Conservation (phyloP, 2,329 filamentous ascomycete genomes). For the Zymoseptoria tritici region DNA sequence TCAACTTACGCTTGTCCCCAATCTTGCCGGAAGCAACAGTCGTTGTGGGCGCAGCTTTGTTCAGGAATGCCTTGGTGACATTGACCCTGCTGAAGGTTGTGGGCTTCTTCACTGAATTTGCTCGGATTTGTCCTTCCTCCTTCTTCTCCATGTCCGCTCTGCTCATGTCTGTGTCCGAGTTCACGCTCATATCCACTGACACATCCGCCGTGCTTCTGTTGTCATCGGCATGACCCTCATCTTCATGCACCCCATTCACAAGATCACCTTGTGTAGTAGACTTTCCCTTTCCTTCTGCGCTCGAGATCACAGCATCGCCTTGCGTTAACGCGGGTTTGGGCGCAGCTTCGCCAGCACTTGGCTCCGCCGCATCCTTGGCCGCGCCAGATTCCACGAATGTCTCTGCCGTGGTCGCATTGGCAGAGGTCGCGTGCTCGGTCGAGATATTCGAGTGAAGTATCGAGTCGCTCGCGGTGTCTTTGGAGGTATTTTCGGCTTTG, state of each 20-base stretch:
- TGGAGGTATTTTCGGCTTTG: constrained; percentile 36
- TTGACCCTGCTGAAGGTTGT: constrained; percentile 77
- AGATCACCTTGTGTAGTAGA: constrained; percentile 3
- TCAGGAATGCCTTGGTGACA: constrained; percentile 78
- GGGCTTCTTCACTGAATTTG: constrained; percentile 60
- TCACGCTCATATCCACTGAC: constrained; percentile 63
- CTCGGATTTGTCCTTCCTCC: constrained; percentile 49
- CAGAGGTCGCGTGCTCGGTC: constrained; percentile 8
- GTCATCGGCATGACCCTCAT: constrained; percentile 35
- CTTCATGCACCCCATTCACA: constrained; percentile 23
- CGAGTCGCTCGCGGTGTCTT: constrained; percentile 21
- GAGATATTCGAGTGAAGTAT: constrained; percentile 8
- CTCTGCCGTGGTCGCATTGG: constrained; percentile 4
- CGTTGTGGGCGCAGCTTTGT: constrained; percentile 56
- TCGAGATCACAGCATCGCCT: neutral
- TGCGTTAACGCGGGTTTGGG: constrained; percentile 7
- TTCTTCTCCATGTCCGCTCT: constrained; percentile 48
- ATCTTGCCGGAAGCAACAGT: constrained; percentile 39
- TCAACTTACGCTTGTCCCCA: constrained; percentile 47
- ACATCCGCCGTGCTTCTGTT: constrained; percentile 56
- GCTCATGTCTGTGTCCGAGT: constrained; percentile 69
- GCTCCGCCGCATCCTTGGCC: constrained; percentile 20
- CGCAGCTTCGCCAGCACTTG: constrained; percentile 28
- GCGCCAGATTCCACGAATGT: constrained; percentile 7
- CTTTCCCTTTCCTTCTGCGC: too few species aligned